phyloP scores from a whole-genome alignment of 2,329 filamentous ascomycete species.

The Pseudomassariella vexata region DNA sequence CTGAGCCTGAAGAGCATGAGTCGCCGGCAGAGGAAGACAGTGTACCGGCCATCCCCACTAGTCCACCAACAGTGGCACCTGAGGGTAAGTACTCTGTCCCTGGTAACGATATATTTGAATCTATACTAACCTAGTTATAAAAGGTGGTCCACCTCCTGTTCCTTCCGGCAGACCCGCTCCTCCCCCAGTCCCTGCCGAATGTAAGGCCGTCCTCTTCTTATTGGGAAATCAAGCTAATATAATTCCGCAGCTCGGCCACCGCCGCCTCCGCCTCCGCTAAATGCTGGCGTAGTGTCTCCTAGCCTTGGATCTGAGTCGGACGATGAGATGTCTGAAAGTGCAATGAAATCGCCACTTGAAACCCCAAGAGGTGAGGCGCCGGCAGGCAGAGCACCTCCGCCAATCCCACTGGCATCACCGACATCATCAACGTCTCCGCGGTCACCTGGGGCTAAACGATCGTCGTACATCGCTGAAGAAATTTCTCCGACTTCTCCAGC shows the following conservation, averaged over 20 bases:
- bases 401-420: conserved; percentile 38
- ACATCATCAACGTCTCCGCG: conserved; percentile 39
- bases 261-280: conserved; percentile 42
- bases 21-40: conserved; percentile 27
- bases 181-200: conserved; percentile 52
- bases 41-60: conserved; percentile 22
- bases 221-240: conserved; percentile 17
- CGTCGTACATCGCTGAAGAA: conserved; percentile 29
- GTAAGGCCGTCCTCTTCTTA: conserved; percentile 40
- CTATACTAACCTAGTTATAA: conserved; percentile 9
- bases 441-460: conserved; percentile 21
- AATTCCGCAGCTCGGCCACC: conserved; percentile 44
- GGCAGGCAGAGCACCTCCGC: conserved; percentile 33
- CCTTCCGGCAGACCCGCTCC: conserved; percentile 47
- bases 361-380: conserved; percentile 31
- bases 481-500: conserved; percentile 31
- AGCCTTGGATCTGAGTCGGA: conserved; percentile 82
- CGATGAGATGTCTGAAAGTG: conserved; percentile 67
- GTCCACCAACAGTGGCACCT: conserved; percentile 12
- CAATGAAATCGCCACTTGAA: conserved; percentile 37
- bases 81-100: conserved; percentile 25
- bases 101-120: conserved; percentile 6
- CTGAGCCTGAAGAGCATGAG: conserved; percentile 45
- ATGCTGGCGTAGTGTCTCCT: conserved; percentile 53
- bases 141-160: conserved; percentile 35